Evolutionary conservation across 805 yeast species (phyloP).

Genomic region (Ogataea minuta): DNA sequence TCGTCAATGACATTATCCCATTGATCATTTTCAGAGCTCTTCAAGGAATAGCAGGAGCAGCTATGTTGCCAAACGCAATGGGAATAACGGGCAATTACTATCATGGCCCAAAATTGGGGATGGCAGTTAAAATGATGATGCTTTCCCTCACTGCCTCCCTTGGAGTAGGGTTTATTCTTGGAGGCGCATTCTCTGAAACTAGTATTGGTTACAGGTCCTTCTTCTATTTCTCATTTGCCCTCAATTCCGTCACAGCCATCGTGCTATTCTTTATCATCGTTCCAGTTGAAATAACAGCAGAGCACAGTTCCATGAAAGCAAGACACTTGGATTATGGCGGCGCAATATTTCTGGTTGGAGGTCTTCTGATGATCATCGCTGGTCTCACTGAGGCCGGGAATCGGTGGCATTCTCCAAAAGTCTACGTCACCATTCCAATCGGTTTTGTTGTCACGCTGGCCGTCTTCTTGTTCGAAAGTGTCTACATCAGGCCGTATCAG

Average conservation of each 20-base stretch:
- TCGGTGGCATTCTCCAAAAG: slow-evolving; percentile 40
- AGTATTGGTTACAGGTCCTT: slow-evolving; percentile 39
- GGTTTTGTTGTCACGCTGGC: slow-evolving; percentile 35
- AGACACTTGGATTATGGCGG: slow-evolving; percentile 5
- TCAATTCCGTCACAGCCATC: slow-evolving; percentile 18
- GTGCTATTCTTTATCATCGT: slow-evolving; percentile 27
- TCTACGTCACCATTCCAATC: slow-evolving; percentile 41
- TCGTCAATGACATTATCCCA: slow-evolving; percentile 34
- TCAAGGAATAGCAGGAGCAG: slow-evolving; percentile 45
- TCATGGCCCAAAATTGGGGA: slow-evolving; percentile 14
- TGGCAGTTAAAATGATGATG: slow-evolving; percentile 17
- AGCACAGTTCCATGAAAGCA: slow-evolving; percentile 20
- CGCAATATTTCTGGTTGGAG: slow-evolving; percentile 32
- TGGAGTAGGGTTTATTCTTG: slow-evolving; percentile 41
- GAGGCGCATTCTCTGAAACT: slow-evolving; percentile 43
- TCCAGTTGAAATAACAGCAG: slow-evolving; percentile 30
- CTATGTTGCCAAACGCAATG: slow-evolving; percentile 35
- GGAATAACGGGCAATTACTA: slow-evolving; percentile 26
- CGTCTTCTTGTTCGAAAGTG: slow-evolving; percentile 34
- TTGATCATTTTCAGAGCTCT: slow-evolving; percentile 43
- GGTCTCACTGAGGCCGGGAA: slow-evolving; percentile 48
- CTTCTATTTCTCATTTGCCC: slow-evolving; percentile 38
- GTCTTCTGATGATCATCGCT: slow-evolving; percentile 39
- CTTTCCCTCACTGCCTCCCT: slow-evolving; percentile 29
- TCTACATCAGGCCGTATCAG: slow-evolving; percentile 18